Evolutionary conservation across 495 filamentous ascomycete genomes (phyloP), one percentile per base, ranked within the genome.

Genomic region (Neurospora sp.): DNA sequence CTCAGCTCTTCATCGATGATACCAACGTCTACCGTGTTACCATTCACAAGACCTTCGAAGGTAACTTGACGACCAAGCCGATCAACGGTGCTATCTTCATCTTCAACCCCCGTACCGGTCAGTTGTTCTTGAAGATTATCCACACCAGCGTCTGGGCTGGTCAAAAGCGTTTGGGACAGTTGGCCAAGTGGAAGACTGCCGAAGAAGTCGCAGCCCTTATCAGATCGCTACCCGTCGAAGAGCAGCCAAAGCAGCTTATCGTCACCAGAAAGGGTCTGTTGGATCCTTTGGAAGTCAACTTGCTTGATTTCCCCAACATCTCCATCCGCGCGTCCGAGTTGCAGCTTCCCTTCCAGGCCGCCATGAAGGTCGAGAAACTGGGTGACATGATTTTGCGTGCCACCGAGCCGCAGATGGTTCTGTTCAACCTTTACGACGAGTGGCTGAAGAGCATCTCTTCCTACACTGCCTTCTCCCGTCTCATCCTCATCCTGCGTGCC

Each of bases 21-120:
- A 99, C 96, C 66, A 99, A 99, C 76, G 97, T 98, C 71, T 99
- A 99, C 78, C 96, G 96, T 82, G 96, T 99, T 75, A 98, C 96
- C 1, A 98, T 99, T 68, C 96, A 99, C 87, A 99, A 99, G 88
- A 99, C 96, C 0, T 99, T 99, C 75, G 96, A 99, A 81, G 96
- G 96, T 75, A 99, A 99, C 78, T 85, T 99, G 86, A 99, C 96
- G 2, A 99, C 96, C 0, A 99, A 99, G 83, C 96, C 96, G 27
- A 99, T 99, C 85, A 99, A 99, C 82, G 96, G 96, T 79, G 96
- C 96, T 41, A 99, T 99, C 79, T 98, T 99, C 85, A 98, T 99
- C 83, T 97, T 99, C 89, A 99, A 98, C 79, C 96, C 96, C 20
- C 90, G 96, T 68, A 98, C 96, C 74, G 96, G 96, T 40, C 96